Conservation (phyloP, 345 rosid species). For the Dimocarpus longan region DNA sequence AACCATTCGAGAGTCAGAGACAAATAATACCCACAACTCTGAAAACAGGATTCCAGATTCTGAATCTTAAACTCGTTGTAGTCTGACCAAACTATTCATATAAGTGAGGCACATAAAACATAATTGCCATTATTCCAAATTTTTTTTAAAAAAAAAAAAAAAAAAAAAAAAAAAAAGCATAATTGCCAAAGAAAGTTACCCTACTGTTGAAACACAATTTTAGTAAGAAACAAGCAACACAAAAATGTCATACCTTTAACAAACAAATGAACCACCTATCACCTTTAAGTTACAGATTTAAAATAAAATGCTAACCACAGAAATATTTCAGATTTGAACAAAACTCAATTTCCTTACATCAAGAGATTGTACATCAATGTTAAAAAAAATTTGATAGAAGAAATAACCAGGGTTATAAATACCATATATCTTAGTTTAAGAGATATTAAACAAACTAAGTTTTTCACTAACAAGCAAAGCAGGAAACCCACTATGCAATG, state of each 20-base stretch:
- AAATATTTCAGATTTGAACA: neutral
- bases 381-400: neutral
- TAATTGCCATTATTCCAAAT: no score
- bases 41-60: no score
- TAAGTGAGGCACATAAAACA: no score
- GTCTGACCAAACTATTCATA: no score
- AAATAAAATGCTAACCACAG: neutral
- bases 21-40: no score
- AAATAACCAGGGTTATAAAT: neutral
- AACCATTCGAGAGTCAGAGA: no score
- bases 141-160: no score
- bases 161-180: no score
- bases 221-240: neutral
- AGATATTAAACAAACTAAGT: neutral
- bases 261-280: neutral
- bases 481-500: neutral
- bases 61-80: no score
- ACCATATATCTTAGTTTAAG: neutral
- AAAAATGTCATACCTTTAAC: neutral
- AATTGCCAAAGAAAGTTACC: no score
- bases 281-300: neutral
- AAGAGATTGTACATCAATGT: slow-evolving; percentile 6
- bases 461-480: neutral
- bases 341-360: neutral
- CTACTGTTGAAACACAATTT: no score